These are phyloP conservation scores for Ogataea nonfermentans DNA, from an alignment of 805 yeast genomes.

Conservation along the genomic window DNA sequence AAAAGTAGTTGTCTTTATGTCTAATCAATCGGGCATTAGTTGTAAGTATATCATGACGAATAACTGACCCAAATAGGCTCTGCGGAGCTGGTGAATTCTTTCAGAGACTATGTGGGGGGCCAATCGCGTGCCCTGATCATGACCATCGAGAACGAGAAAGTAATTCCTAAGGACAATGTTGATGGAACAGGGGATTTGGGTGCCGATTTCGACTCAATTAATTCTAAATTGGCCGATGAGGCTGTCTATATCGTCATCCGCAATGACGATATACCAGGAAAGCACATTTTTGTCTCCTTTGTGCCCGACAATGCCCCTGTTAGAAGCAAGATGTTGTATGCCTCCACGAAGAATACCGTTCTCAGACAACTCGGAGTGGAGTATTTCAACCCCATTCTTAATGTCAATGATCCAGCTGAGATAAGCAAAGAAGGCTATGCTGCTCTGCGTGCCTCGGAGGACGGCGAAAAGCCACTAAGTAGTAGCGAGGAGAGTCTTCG, in stretches of 20 bases:
- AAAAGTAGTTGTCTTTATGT: conserved; percentile 39
- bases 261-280: conserved; percentile 27
- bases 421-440: conserved; percentile 49
- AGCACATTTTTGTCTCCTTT: conserved; percentile 67
- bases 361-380: conserved; percentile 68
- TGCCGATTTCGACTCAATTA: conserved; percentile 38
- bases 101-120: conserved; percentile 41
- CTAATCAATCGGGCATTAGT: conserved; percentile 63
- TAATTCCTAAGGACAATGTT: conserved; percentile 35
- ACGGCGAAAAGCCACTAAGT: conserved; percentile 49
- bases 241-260: conserved; percentile 53
- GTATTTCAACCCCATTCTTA: conserved; percentile 47
- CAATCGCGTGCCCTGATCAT: conserved; percentile 31
- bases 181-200: conserved; percentile 30
- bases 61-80: conserved; percentile 32
- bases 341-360: conserved; percentile 80
- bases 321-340: conserved; percentile 87
- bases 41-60: conserved; percentile 25
- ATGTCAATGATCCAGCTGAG: conserved; percentile 58
- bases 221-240: conserved; percentile 34
- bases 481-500: conserved; percentile 54
- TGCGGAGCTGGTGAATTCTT: conserved; percentile 42
- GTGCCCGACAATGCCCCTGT: conserved; percentile 87
- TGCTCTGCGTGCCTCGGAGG: conserved; percentile 36
- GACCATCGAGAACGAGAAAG: conserved; percentile 31